Base-by-base conservation (phyloP, 73 alveolate species). In the Halteria grandinella region DNA sequence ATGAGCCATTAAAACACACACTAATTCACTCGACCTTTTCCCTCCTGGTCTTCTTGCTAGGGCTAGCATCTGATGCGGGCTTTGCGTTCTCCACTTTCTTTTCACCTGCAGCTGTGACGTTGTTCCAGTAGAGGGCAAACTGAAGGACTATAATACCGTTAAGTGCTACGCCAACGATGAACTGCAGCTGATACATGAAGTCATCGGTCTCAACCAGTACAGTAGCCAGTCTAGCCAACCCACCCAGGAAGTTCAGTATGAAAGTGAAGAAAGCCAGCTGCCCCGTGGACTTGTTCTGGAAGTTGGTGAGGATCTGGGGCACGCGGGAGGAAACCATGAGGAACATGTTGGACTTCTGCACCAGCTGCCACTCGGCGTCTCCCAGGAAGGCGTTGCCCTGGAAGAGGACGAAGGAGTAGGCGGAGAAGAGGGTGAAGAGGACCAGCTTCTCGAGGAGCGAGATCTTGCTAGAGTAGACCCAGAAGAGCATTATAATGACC, bases 221-320 rank as follows among this genome's bases (percentile, higher is more conserved):
- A 14, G 98, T 94, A 47, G 84, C 83, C 6, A 88, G 78, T 71
- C 98, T 90, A n/a, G 95, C 95, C 27, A 77, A 10, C 34, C 87
- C 64, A 1, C 98, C 98, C 21, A 66, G 75, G 69, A 92, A 86
- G 69, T 88, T 89, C 36, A 94, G 64, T 49, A 79, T 69, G 88
- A 71, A 88, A 24, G 97, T 94, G 27, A 94, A 31, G 60, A 91
- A 79, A 40, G 96, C 79, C 11, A 94, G 76, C 40, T 94, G 82
- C 6, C 98, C 98, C 64, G 98, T 94, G 29, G 95, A 88, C 70
- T 83, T 90, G 24, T 63, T 85, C 71, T 72, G 58, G 80, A 48
- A 94, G 74, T 92, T 90, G 32, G 86, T 39, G 24, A 47, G 34
- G 23, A 94, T 88, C 72, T 94, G 95, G 1, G 97, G 90, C 25